These are phyloP conservation scores for Castanospermum australe DNA, from an alignment of 306 rosid species.

Conservation along the genomic window DNA sequence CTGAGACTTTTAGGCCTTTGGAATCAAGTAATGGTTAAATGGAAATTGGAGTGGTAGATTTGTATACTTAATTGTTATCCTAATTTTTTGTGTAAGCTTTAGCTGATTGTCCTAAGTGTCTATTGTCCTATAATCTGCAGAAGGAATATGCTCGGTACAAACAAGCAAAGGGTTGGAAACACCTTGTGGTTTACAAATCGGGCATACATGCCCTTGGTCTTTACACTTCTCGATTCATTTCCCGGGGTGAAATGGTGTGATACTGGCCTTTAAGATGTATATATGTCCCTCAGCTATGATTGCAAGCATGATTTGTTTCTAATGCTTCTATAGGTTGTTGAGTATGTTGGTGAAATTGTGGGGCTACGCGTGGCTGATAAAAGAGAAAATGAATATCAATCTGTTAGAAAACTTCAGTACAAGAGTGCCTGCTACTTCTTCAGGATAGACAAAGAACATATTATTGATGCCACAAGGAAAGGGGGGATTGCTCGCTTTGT, in stretches of 20 bases:
- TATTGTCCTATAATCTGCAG: conserved; percentile 37
- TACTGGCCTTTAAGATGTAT: background rate
- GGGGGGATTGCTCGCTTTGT: conserved; percentile 83
- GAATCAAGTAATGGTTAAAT: background rate
- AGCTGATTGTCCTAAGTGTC: conserved; percentile 5
- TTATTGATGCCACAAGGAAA: conserved; percentile 74
- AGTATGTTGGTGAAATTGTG: conserved; percentile 78
- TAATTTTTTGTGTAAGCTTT: background rate
- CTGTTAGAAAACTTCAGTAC: conserved; percentile 66
- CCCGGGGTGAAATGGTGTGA: conserved; percentile 65
- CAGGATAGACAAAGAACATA: conserved; percentile 67
- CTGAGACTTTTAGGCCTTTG: background rate
- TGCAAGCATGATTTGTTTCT: conserved; percentile 10
- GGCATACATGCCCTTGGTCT: conserved; percentile 83
- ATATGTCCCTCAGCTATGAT: background rate
- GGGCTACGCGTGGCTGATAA: conserved; percentile 62
- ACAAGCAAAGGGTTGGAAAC: conserved; percentile 60
- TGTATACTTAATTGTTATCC: background rate
- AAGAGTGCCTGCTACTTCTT: conserved; percentile 81
- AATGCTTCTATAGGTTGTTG: conserved; percentile 58
- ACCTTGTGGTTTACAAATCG: conserved; percentile 70
- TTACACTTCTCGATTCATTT: conserved; percentile 69
- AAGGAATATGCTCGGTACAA: conserved; percentile 62
- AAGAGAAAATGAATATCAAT: conserved; percentile 68
- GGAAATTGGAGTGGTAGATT: background rate